These are phyloP conservation scores for Pestalotiopsis sp. DNA, from an alignment of 2,329 filamentous ascomycete species.

Conservation along the genomic window DNA sequence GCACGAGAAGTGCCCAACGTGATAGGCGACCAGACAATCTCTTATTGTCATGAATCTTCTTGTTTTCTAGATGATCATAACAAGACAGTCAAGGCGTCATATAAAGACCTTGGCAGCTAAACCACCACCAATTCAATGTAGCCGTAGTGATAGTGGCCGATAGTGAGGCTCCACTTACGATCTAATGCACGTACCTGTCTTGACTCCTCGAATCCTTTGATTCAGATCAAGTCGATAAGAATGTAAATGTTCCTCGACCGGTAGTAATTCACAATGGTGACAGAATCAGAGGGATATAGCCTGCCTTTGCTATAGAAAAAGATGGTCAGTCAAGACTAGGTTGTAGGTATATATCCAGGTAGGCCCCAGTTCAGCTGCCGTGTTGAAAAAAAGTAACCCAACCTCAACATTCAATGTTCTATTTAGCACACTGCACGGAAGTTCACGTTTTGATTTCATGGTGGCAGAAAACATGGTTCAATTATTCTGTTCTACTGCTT, in stretches of 20 bases:
- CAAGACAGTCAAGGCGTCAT: neutral
- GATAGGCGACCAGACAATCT: neutral
- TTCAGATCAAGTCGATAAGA: neutral
- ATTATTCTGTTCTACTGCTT: too few relatives aligned
- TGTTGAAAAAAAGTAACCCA: too few relatives aligned
- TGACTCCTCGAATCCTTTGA: neutral
- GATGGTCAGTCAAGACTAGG: neutral
- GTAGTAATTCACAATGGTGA: neutral
- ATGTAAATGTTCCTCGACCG: neutral
- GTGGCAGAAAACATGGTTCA: too few relatives aligned
- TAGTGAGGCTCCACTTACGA: neutral
- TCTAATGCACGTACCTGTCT: neutral
- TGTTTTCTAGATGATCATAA: neutral
- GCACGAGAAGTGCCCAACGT: neutral
- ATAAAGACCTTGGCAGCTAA: neutral
- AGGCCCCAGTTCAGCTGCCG: too few relatives aligned
- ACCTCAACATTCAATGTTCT: too few relatives aligned
- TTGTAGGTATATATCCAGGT: too few relatives aligned
- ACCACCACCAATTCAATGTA: neutral
- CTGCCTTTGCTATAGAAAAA: neutral
- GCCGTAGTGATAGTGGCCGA: neutral
- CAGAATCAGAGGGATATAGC: neutral
- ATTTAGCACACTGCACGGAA: too few relatives aligned
- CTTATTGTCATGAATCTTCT: neutral
- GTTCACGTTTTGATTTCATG: too few relatives aligned